Conservation (phyloP, 2,329 filamentous ascomycete species). For the Hymenoscyphus fructigenus region DNA sequence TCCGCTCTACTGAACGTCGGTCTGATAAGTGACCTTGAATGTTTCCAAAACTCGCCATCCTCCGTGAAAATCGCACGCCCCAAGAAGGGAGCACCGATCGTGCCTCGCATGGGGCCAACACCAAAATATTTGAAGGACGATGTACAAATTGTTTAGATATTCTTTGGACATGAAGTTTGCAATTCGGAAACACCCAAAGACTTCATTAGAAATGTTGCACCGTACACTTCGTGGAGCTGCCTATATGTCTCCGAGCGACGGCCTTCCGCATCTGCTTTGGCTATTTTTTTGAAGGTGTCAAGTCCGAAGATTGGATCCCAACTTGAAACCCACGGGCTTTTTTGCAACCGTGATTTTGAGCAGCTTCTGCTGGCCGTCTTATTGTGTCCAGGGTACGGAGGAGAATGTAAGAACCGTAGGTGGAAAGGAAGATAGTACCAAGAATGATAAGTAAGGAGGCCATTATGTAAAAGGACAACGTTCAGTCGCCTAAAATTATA, state of each 20-base stretch:
- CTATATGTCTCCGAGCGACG: not conserved
- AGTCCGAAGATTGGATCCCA: not conserved
- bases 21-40: constrained; percentile 3
- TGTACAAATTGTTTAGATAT: not conserved
- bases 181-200: not conserved
- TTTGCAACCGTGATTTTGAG: not conserved
- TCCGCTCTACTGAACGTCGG: constrained; percentile 5
- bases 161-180: not conserved
- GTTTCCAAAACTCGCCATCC: constrained; percentile 1
- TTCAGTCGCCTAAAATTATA: not conserved
- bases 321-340: not conserved
- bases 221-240: not conserved
- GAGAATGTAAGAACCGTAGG: not conserved
- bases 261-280: not conserved
- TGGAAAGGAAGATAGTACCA: not conserved
- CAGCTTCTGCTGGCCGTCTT: not conserved
- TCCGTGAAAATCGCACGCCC: not conserved
- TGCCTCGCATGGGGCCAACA: not conserved
- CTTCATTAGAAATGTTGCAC: not conserved
- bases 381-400: not conserved
- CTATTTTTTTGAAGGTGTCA: not conserved
- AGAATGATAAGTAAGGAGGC: not conserved
- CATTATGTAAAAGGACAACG: not conserved
- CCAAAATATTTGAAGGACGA: not conserved
- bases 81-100: not conserved